phyloP scores from a whole-genome alignment of 106 monocot species.

The Narthecium ossifragum region DNA sequence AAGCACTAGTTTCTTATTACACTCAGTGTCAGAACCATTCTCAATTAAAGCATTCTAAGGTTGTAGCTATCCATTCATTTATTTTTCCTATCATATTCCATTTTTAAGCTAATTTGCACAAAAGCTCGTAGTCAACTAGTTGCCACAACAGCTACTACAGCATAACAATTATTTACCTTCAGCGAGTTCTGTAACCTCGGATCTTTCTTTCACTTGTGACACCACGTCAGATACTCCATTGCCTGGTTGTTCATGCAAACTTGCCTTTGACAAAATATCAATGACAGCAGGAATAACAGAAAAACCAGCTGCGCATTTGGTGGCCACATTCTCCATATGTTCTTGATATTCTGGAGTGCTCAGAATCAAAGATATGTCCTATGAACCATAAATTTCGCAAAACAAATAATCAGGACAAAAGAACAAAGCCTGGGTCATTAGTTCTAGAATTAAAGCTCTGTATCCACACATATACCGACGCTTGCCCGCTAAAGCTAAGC shows the following conservation, averaged over 20 bases:
- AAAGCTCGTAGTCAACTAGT: too few relatives aligned
- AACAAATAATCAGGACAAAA: background rate
- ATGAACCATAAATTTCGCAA: conserved; percentile 6
- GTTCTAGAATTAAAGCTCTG: too few relatives aligned
- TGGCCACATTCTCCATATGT: conserved; percentile 67
- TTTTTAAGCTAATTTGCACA: too few relatives aligned
- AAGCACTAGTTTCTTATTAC: too few relatives aligned
- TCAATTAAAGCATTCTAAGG: too few relatives aligned
- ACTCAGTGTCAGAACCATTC: too few relatives aligned
- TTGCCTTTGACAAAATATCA: conserved; percentile 11
- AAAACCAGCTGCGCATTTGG: conserved; percentile 62
- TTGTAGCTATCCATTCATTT: too few relatives aligned
- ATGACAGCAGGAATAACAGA: conserved; percentile 58
- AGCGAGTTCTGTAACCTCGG: conserved; percentile 22
- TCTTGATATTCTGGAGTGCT: conserved; percentile 91
- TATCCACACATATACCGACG: too few relatives aligned
- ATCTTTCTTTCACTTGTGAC: conserved; percentile 31
- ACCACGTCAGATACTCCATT: conserved; percentile 12
- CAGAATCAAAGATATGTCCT: conserved; percentile 88
- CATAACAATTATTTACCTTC: conserved; percentile 62
- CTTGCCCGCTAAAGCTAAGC: too few relatives aligned
- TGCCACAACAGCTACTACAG: too few relatives aligned
- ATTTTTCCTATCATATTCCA: too few relatives aligned
- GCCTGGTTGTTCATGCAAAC: conserved; percentile 17
- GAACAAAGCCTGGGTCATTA: background rate